A percentile compares a stretch with the other conserved stretches of the same genome.
Conservation (phyloP, 2,329 filamentous ascomycete genomes). For the Colletotrichum brevisporum region DNA sequence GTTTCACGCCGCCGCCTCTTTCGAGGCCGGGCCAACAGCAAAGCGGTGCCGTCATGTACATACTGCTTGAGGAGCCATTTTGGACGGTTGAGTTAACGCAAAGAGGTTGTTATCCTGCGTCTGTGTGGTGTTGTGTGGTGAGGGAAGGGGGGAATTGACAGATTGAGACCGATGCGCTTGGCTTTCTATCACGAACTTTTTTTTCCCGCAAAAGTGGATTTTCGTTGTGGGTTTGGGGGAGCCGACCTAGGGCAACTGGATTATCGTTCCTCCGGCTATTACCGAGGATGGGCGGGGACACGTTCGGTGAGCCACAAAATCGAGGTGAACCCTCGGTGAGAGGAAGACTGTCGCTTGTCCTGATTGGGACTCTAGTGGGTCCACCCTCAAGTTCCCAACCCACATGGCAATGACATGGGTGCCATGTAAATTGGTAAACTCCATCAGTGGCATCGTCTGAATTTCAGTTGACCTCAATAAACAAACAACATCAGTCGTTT, state of each 20-base stretch:
- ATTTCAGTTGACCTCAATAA: too few species aligned
- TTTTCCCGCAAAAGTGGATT: conserved; percentile 14
- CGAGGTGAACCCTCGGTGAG: background rate
- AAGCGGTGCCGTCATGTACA: conserved; percentile 84
- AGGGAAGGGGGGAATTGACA: conserved; percentile 24
- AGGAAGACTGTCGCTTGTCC: too few species aligned
- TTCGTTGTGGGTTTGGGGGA: conserved; percentile 35
- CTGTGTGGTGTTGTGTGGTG: conserved; percentile 50
- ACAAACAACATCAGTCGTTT: background rate
- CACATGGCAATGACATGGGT: background rate
- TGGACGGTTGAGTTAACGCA: conserved; percentile 64
- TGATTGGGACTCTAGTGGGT: too few species aligned
- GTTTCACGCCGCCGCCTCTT: conserved; percentile 74
- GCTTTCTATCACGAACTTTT: conserved; percentile 32
- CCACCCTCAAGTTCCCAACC: too few species aligned
- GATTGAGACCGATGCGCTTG: conserved; percentile 33
- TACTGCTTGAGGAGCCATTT: conserved; percentile 93
- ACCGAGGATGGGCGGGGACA: background rate
- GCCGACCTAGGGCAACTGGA: conserved; percentile 38
- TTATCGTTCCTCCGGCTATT: conserved; percentile 8
- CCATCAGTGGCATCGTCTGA: too few species aligned
- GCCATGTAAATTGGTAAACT: background rate
- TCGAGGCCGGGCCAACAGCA: conserved; percentile 84
- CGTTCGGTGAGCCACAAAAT: background rate
- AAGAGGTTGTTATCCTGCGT: conserved; percentile 89